Evolutionary conservation across 2,329 filamentous ascomycete species (phyloP).

Genomic region (Colletotrichum graminicola): DNA sequence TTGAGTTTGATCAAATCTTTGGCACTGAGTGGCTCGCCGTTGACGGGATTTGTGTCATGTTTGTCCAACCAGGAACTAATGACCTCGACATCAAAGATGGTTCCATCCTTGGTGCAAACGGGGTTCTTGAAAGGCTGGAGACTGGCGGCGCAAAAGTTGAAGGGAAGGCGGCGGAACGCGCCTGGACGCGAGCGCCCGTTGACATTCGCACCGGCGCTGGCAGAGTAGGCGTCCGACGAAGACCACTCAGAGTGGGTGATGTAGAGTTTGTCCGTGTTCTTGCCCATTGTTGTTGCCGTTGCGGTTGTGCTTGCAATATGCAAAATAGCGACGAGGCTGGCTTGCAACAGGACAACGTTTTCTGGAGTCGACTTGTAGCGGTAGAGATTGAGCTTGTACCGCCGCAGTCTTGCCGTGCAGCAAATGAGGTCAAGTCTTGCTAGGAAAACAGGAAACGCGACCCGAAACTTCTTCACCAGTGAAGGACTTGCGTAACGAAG

Average conservation of each 20-base stretch:
- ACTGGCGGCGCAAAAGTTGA: conserved; percentile 97
- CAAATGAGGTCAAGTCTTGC: neutral
- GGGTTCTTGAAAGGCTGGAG: conserved; percentile 96
- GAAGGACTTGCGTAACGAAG: conserved; percentile 1
- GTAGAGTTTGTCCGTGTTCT: conserved; percentile 63
- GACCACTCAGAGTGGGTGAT: conserved; percentile 99
- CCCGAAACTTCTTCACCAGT: conserved; percentile 3
- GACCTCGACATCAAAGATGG: conserved; percentile 94
- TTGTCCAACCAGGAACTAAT: conserved; percentile 96
- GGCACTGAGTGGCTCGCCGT: conserved; percentile 81
- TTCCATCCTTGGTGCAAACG: conserved; percentile 89
- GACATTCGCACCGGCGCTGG: conserved; percentile 79
- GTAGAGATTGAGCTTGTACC: neutral
- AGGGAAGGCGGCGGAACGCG: conserved; percentile 89
- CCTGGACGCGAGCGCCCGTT: conserved; percentile 65
- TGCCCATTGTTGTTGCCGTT: conserved; percentile 54
- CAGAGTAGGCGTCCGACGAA: conserved; percentile 88
- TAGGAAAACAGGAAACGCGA: neutral
- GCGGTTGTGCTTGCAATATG: neutral
- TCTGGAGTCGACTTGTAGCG: neutral
- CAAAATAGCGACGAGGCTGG: conserved; percentile 5
- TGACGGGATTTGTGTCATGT: conserved; percentile 91
- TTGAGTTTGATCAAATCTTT: conserved; percentile 91
- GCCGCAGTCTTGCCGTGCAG: conserved; percentile 5
- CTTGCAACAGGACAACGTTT: neutral